Evolutionary conservation across 2,329 filamentous ascomycete species (phyloP), one percentile per base, ranked within the genome.

Genomic region (Thermochaetoides dissita): DNA sequence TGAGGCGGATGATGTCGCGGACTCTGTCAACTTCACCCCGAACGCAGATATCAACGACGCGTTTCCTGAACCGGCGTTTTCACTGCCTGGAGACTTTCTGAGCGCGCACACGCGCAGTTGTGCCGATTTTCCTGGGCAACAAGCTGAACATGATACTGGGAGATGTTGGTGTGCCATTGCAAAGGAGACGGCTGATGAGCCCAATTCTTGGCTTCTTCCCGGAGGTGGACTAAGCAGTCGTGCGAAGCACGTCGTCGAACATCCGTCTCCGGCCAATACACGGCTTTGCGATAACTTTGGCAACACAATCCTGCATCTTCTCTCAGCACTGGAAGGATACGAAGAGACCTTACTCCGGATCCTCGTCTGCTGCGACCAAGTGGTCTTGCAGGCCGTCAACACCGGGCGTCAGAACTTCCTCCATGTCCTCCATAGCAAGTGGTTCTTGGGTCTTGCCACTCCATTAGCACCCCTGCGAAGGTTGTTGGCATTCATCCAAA

Each of bases 41-140:
- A 24, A 24, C 11, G 8, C 36, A 3, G 49, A 47, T 12, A 35
- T 39, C 4, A 51, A 47, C 39, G 49, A 52, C 38, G 42, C 47
- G 1, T 53, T 51, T 36, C 52, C 51, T 1, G 50, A 50, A 30
- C 51, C 48, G 1, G 51, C 45, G 4, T 53, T 59, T 38, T 58
- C 64, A 5, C 51, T 74, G 5, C 67, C 72, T 0, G 69, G 71
- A 12, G 69, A 74, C 48, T 70, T 71, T 33, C 55, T 75, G 6
- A 59, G 52, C 30, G 47, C 53, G 6, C 53, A 59, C 39, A 55
- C 41, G 10, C 42, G 52, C 8, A 52, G 46, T 30, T 54, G 52
- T 28, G 48, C 51, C 7, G 51, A 53, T 32, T 51, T 53, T 34
- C 55, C 53, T 6, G 50, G 54, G 7, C 51, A 55, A 17, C 51